Evolutionary conservation across 208 protist genomes (phyloP), one percentile per base, ranked within the genome.

Genomic region (Crithidia brevicula): DNA sequence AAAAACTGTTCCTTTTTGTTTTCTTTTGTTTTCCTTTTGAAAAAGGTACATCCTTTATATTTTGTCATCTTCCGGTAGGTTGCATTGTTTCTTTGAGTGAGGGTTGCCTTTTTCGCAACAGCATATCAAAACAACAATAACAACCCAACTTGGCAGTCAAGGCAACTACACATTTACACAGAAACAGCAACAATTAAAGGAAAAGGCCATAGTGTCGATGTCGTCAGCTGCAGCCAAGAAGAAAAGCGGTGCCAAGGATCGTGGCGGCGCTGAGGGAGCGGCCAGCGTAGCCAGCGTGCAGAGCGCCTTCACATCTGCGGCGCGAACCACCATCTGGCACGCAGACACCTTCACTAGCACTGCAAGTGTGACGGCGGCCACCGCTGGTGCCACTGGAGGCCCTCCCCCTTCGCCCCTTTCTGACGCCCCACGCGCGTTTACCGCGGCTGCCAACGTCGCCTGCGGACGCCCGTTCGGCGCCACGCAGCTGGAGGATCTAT

Each of bases 381-480:
- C 25, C 27, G 40, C 58, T 20, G 23, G 40, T 20, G 36, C 56
- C 20, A 40, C 42, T 36, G 51, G 22, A 9, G 31, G 18, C 23
- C 3, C 27, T 33, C 36, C 11, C 23, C 30, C 20, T 22, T 38
- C 18, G 6, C 5, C 42, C 16, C 16, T 47, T 47, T 6, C 27
- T 0, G 38, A 23, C 34, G 38, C 33, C 2, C 43, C 27, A 7
- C 31, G 43, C 33, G 49, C 59, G 18, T 69, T 69, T 47, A 75
- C 70, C n/a, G 70, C 70, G 1, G 60, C 70, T 18, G 43, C 61
- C 61, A 75, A 75, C 46, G 70, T 46, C 46, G 33, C 69, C 16
- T 50, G 54, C 18, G 70, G 70, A 5, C 60, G 60, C 7, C 54
- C 62, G 2, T 68, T 57, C 25, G 70, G 70, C 9, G 62, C 61